Conservation (phyloP, 306 rosid species). For the Abrus pulchellus region DNA sequence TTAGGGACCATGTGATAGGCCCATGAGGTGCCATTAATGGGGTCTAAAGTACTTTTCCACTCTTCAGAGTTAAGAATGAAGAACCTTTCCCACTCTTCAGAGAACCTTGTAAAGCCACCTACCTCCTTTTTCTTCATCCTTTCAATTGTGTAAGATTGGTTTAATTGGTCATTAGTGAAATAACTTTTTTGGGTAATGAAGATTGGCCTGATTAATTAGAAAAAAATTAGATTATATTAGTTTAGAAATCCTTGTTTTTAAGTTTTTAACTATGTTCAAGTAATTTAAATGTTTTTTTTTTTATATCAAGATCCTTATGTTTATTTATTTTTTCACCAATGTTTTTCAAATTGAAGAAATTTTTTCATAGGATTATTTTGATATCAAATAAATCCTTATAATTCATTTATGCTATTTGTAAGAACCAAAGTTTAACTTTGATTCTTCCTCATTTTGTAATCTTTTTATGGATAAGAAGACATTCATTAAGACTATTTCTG, state of each 20-base stretch:
- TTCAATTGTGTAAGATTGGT: neutral
- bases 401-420: neutral
- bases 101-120: constrained; percentile 20
- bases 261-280: neutral
- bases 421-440: neutral
- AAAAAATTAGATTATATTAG: neutral
- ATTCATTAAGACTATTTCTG: neutral
- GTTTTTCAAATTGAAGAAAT: too few relatives aligned
- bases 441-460: neutral
- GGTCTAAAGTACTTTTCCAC: constrained; percentile 30
- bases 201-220: neutral
- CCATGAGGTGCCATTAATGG: constrained; percentile 50
- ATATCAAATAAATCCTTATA: neutral
- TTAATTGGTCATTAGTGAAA: neutral
- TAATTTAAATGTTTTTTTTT: neutral
- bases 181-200: neutral
- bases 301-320: neutral
- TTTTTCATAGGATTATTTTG: too few relatives aligned
- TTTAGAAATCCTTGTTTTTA: neutral
- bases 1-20: constrained; percentile 52
- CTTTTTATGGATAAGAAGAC: neutral
- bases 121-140: constrained; percentile 11
- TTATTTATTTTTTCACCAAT: too few relatives aligned
- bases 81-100: constrained; percentile 9
- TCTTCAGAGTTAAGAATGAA: constrained; percentile 27